Conservation (phyloP, 148 eudicot genomes). For the Salicornia ramosissima region DNA sequence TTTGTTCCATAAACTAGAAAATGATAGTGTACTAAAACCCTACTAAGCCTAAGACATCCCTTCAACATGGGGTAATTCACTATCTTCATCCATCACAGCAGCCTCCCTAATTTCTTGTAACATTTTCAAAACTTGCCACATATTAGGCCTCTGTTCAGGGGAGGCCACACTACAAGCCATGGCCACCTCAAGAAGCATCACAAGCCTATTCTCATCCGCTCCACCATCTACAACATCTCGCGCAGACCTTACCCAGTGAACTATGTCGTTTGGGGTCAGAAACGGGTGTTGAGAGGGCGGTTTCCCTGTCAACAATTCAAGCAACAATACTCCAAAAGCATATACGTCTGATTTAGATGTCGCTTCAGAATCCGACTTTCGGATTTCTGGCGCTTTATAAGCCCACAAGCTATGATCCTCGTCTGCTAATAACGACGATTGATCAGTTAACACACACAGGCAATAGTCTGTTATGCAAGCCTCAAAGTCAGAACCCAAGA, state of each 20-base stretch:
- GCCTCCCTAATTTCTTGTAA: conserved; percentile 66
- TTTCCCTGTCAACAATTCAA: conserved; percentile 70
- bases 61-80: conserved; percentile 25
- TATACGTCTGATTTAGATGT: conserved; percentile 61
- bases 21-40: background rate
- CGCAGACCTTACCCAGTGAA: conserved; percentile 48
- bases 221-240: conserved; percentile 42
- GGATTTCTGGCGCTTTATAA: conserved; percentile 59
- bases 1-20: no score
- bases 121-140: conserved; percentile 87
- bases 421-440: conserved; percentile 13
- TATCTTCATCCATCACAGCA: conserved; percentile 42
- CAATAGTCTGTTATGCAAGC: conserved; percentile 74
- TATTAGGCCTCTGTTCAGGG: conserved; percentile 65
- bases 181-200: conserved; percentile 69
- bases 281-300: conserved; percentile 48
- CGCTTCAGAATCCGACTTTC: conserved; percentile 29
- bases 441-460: conserved; percentile 36
- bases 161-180: conserved; percentile 49
- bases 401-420: conserved; percentile 32
- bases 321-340: conserved; percentile 56
- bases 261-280: conserved; percentile 38
- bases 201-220: conserved; percentile 45
- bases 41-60: conserved; percentile 18
- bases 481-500: conserved; percentile 74